Base-by-base conservation (phyloP, 148 eudicot genomes). In the Spergularia marina region DNA sequence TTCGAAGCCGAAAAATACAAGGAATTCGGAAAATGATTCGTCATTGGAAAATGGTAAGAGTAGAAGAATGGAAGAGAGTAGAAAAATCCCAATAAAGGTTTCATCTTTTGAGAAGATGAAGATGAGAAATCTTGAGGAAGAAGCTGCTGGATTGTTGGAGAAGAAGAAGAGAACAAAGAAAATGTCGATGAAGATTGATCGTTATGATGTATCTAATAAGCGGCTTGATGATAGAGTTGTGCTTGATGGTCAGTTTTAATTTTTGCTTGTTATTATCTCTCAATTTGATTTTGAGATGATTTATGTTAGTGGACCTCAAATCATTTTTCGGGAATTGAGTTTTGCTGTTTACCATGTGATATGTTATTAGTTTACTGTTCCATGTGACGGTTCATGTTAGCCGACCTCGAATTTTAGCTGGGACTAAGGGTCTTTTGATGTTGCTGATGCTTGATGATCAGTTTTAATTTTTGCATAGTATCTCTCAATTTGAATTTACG, bases 191-290 rank as follows among this genome's bases (percentile, higher is more conserved):
- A 80, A 87, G 56, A 77, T 88, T 68, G 85, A 88, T 76, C 88
- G 78, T 49, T 66, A 84, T 79, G 95, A 90, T 60, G 25, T 71
- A 16, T 83, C 91, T 8, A 85, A 85, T 80, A 90, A 88, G 86
- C 80, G 89, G 44, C 57, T 85, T 65, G 89, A 90, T 79, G 95
- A 90, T 82, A 75, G 72, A n/a, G 56, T 70, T 68, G 58, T 78
- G 76, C 74, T 76, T 65, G 57, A 68, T 53, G 90, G 94, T 88
- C 53, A 80, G 84, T 83, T 18, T 71, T 20, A 56, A 47, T 74
- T 0, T 44, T 56, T 67, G 41, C 20, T 20, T 47, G 0, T 56
- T 25, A 14, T 25, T 61, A 10, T 25, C 0, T 30, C 36, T 30
- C 36, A 30, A 30, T 2, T 30, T 30, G 36, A 30, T 30, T 30